Percentiles rank a stretch among this genome's conserved stretches.
phyloP scores from a whole-genome alignment of 352 stramenopile genomes.

The Hyaloperonospora brassicae region DNA sequence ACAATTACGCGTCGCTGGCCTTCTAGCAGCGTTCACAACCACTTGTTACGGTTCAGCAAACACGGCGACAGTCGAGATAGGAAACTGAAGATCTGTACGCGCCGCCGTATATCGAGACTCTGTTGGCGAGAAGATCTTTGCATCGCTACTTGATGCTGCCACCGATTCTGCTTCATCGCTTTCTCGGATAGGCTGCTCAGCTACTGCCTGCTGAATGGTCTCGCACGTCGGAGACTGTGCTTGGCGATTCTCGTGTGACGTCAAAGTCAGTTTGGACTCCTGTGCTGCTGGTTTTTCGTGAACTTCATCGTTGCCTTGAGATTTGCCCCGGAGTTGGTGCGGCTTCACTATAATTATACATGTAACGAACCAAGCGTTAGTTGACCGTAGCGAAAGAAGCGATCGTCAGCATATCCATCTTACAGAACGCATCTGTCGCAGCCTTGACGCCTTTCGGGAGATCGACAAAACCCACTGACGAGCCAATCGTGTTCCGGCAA shows the following conservation, averaged over 20 bases:
- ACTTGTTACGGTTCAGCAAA: slow-evolving; percentile 38
- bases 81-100: slow-evolving; percentile 56
- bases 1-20: no score
- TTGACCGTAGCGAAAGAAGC: slow-evolving; percentile 1
- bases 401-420: slow-evolving; percentile 11
- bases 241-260: neutral
- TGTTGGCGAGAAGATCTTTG: neutral
- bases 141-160: slow-evolving; percentile 4
- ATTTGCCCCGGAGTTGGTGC: slow-evolving; percentile 9
- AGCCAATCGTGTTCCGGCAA: slow-evolving; percentile 45
- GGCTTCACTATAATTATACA: slow-evolving; percentile 25
- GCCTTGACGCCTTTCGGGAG: slow-evolving; percentile 58
- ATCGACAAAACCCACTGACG: slow-evolving; percentile 74
- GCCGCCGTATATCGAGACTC: slow-evolving; percentile 48
- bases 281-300: slow-evolving; percentile 4
- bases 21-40: neutral
- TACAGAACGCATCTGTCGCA: slow-evolving; percentile 76
- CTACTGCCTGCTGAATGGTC: neutral
- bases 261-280: neutral
- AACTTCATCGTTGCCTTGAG: slow-evolving; percentile 1
- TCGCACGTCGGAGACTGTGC: slow-evolving; percentile 2
- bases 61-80: slow-evolving; percentile 69
- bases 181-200: slow-evolving; percentile 6
- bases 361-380: neutral
- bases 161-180: slow-evolving; percentile 2